These are phyloP conservation scores for Pyrenopolyporus hunteri DNA, from an alignment of 495 filamentous ascomycete species.

Conservation along the genomic window DNA sequence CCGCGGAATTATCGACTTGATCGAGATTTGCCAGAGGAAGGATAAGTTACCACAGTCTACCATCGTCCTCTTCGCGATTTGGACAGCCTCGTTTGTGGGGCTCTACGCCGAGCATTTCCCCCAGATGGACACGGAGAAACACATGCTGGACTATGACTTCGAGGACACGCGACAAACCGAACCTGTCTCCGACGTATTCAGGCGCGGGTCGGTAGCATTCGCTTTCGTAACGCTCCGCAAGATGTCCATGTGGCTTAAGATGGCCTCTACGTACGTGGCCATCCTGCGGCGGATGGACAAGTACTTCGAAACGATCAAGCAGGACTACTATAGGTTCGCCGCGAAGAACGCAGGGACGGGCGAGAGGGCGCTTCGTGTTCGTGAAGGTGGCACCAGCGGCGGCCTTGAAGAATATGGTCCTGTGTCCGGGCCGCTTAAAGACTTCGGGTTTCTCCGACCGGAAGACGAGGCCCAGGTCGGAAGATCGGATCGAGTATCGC, in stretches of 20 bases:
- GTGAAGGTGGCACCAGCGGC: constrained; percentile 61
- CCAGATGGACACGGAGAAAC: constrained; percentile 74
- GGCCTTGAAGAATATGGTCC: constrained; percentile 75
- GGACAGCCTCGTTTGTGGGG: constrained; percentile 74
- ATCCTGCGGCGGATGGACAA: constrained; percentile 71
- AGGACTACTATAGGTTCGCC: constrained; percentile 56
- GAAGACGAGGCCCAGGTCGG: constrained; percentile 41
- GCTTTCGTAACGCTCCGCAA: constrained; percentile 54
- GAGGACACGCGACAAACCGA: constrained; percentile 35
- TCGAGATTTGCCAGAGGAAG: constrained; percentile 67
- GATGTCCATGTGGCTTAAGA: constrained; percentile 70
- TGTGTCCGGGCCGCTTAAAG: constrained; percentile 43
- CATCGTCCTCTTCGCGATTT: constrained; percentile 79
- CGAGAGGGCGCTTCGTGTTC: constrained; percentile 48
- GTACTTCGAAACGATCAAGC: constrained; percentile 70
- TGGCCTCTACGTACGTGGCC: constrained; percentile 73
- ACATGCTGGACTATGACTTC: constrained; percentile 55
- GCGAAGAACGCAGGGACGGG: constrained; percentile 29
- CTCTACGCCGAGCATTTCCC: constrained; percentile 78
- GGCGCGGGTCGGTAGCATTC: constrained; percentile 47
- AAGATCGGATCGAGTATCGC: constrained; percentile 38
- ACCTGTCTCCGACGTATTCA: constrained; percentile 43
- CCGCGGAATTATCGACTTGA: constrained; percentile 75
- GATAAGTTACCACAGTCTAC: constrained; percentile 82
- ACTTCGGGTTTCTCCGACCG: constrained; percentile 48